Percentiles rank a stretch among this genome's conserved stretches.
Evolutionary conservation across 208 protist genomes (phyloP).

Genomic region (Trypanosoma avium): DNA sequence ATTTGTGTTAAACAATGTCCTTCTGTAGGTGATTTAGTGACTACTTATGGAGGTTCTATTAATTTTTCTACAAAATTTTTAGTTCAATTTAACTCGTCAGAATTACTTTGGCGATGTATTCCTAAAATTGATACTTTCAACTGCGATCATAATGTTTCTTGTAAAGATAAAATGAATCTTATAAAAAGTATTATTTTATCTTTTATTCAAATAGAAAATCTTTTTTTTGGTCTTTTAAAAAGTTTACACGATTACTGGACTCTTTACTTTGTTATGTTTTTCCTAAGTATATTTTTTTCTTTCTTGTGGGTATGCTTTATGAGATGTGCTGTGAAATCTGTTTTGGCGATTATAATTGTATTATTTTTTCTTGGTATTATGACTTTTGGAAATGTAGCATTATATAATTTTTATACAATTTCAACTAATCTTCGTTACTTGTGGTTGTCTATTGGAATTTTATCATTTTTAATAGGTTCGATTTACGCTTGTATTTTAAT

Average conservation of each 20-base stretch:
- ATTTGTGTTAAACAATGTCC: conserved; percentile 23
- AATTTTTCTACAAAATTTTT: neutral
- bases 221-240: conserved; percentile 6
- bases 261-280: conserved; percentile 1
- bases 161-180: neutral
- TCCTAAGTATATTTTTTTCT: conserved; percentile 9
- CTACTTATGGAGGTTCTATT: conserved; percentile 1
- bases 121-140: conserved; percentile 6
- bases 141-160: neutral
- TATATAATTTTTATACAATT: neutral
- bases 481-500: conserved; percentile 40
- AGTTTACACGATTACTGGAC: conserved; percentile 4
- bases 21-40: conserved; percentile 6
- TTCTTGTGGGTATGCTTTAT: conserved; percentile 31
- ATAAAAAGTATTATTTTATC: neutral
- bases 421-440: conserved; percentile 5
- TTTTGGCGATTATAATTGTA: conserved; percentile 12
- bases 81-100: conserved; percentile 1
- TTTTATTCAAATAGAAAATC: neutral
- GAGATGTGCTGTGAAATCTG: conserved; percentile 15
- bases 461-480: conserved; percentile 2
- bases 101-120: conserved; percentile 6
- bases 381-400: neutral
- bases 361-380: conserved; percentile 17
- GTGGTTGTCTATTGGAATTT: conserved; percentile 14